phyloP scores from a whole-genome alignment of 805 yeast genomes.

The Groenewaldozyma tartarivorans region DNA sequence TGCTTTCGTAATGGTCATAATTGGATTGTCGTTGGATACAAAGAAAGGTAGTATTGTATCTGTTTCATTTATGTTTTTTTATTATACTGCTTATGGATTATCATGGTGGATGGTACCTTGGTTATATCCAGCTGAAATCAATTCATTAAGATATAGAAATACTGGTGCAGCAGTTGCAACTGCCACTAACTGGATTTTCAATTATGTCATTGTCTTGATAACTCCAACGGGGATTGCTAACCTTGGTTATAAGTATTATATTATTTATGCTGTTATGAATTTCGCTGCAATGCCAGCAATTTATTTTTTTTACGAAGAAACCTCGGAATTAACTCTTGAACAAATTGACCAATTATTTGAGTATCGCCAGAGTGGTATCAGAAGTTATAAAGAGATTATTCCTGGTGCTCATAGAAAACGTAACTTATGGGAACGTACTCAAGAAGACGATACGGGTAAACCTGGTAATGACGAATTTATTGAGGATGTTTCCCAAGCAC shows the following conservation, averaged over 20 bases:
- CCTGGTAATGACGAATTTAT: too few relatives aligned
- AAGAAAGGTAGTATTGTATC: conserved; percentile 37
- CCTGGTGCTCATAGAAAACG: too few relatives aligned
- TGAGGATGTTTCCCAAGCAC: too few relatives aligned
- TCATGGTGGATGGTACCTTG: conserved; percentile 21
- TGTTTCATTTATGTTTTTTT: conserved; percentile 60
- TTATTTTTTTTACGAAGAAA: conserved; percentile 50
- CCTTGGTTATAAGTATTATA: conserved; percentile 46
- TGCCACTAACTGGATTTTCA: conserved; percentile 49
- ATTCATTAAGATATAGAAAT: conserved; percentile 42
- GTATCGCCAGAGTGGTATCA: conserved; percentile 15
- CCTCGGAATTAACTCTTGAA: conserved; percentile 51
- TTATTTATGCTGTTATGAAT: conserved; percentile 50
- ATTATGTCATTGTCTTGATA: conserved; percentile 48
- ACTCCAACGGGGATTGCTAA: conserved; percentile 43
- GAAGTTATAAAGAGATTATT: too few relatives aligned
- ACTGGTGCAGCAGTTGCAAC: conserved; percentile 43
- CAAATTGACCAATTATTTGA: conserved; percentile 36
- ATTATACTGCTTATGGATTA: conserved; percentile 20
- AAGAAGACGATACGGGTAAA: too few relatives aligned
- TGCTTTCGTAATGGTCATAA: conserved; percentile 18
- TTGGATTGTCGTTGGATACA: conserved; percentile 23
- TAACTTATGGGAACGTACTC: too few relatives aligned
- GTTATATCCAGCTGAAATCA: conserved; percentile 47
- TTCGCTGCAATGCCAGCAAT: conserved; percentile 36